Evolutionary conservation across 495 filamentous ascomycete genomes (phyloP).

Genomic region (Cercophora newfieldiana): DNA sequence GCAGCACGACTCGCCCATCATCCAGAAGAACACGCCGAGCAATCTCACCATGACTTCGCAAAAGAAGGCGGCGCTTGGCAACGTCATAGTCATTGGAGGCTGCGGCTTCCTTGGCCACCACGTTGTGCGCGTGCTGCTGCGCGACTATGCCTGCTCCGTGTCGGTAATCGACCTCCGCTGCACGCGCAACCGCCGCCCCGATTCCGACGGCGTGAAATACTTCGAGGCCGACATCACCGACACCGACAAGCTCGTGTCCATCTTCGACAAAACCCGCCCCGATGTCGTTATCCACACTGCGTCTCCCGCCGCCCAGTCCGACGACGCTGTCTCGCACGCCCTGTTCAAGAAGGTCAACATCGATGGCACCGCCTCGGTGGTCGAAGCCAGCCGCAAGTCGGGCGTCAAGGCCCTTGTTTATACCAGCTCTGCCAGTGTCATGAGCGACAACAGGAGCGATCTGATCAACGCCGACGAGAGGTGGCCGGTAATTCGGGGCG

Average conservation of each 20-base stretch:
- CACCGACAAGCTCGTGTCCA: conserved; percentile 56
- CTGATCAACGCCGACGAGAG: conserved; percentile 88
- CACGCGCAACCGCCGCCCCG: conserved; percentile 68
- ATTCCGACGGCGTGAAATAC: conserved; percentile 69
- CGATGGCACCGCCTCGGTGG: conserved; percentile 75
- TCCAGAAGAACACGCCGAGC: neutral
- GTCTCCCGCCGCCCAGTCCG: conserved; percentile 61
- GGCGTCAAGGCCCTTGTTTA: conserved; percentile 92
- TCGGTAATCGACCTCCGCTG: conserved; percentile 87
- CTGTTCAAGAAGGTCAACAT: conserved; percentile 88
- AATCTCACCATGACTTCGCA: conserved; percentile 35
- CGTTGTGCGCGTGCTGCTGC: conserved; percentile 61
- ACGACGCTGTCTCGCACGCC: conserved; percentile 51
- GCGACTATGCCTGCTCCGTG: conserved; percentile 58
- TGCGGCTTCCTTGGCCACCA: conserved; percentile 72
- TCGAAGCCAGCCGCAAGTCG: conserved; percentile 71
- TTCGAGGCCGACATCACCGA: conserved; percentile 87
- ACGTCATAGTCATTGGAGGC: conserved; percentile 66
- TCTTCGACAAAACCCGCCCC: conserved; percentile 73
- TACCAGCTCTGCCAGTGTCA: conserved; percentile 85
- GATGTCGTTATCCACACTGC: conserved; percentile 94
- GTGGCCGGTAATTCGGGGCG: conserved; percentile 73
- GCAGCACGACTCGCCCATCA: neutral
- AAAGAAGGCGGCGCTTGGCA: conserved; percentile 49
- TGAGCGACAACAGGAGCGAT: conserved; percentile 78